A percentile compares a stretch with the other conserved stretches of the same genome.
Conservation (phyloP, 768 basidiomycete genomes). For the Clavulina sp. region DNA sequence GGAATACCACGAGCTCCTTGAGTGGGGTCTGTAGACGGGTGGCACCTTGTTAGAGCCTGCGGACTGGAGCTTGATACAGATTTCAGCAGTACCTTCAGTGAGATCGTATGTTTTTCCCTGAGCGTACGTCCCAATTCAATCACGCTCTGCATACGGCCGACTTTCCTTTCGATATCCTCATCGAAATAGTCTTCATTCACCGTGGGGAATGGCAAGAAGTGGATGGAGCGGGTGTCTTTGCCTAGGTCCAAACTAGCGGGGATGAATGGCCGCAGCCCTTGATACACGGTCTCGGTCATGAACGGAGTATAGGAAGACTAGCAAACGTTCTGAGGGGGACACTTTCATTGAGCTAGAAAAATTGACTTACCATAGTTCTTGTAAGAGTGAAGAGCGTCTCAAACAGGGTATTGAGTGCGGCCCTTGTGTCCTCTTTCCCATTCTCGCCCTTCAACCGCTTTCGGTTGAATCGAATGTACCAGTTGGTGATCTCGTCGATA, state of each 20-base stretch:
- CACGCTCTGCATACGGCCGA: conserved; percentile 85
- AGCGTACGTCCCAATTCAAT: conserved; percentile 83
- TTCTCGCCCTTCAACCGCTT: conserved; percentile 90
- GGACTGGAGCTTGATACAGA: neutral
- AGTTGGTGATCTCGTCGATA: conserved; percentile 92
- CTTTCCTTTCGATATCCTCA: conserved; percentile 79
- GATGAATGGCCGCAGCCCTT: conserved; percentile 71
- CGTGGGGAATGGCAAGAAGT: conserved; percentile 87
- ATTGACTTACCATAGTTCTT: conserved; percentile 66
- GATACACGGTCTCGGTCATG: conserved; percentile 92
- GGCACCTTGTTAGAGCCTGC: neutral
- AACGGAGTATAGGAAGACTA: conserved; percentile 98
- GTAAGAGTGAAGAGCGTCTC: conserved; percentile 89
- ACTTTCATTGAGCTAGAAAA: neutral
- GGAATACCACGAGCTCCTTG: conserved; percentile 86
- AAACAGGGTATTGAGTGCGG: conserved; percentile 88
- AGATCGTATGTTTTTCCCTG: conserved; percentile 71
- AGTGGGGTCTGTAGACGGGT: conserved; percentile 52
- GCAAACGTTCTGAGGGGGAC: neutral
- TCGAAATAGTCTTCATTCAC: conserved; percentile 94
- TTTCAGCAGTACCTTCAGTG: conserved; percentile 56
- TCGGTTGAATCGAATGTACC: conserved; percentile 99
- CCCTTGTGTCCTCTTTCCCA: conserved; percentile 67
- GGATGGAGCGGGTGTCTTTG: conserved; percentile 73
- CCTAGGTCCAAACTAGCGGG: conserved; percentile 50